Base-by-base conservation (phyloP, 2,329 filamentous ascomycete genomes). In the Fusarium coicis region DNA sequence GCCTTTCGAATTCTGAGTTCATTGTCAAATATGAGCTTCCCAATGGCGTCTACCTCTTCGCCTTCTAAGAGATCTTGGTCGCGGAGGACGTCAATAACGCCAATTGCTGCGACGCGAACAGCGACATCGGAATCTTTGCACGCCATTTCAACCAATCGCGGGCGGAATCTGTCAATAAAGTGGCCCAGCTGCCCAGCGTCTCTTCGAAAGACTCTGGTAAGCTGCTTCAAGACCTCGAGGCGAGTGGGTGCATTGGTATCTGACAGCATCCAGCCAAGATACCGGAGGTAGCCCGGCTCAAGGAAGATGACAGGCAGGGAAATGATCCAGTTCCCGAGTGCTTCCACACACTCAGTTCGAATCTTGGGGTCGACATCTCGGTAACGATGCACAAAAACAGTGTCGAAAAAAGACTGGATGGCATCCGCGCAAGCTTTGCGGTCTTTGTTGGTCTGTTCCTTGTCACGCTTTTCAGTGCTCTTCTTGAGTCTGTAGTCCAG, bases 221-320 rank as follows among this genome's bases (percentile, higher is more conserved):
- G 86, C 81, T 98, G 95, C 77, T 91, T 93, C 46, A 99, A 84
- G 5, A 97, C 94, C 80, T 97, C 95, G n/a, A 92, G 88, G 60
- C 96, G 90, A 28, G 94, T 95, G 14, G 90, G 84, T 2, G 91
- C 87, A 68, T 91, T 88, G 7, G 91, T 88, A 80, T 99, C 96
- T 9, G 95, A 97, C 36, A 99, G 87, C 79, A 97, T 92, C 96
- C 96, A 99, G 58, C 96, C 96, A 10, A 99, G 87, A 78, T 99
- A 99, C 68, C 96, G 92, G 56, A 99, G 85, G 82, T 97, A 97
- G 75, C 92, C 89, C 4, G 94, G 94, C 74, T 98, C 93, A 81
- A 98, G 94, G 83, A 97, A 99, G 50, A 93, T 89, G 52, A 94
- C 94, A 5, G 95, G 94, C 57, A 97, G 90, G 16, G 89, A 89